Percentiles rank a stretch among this genome's conserved stretches.
phyloP scores from a whole-genome alignment of 495 filamentous ascomycete species.

The Aspergillus homomorphus region DNA sequence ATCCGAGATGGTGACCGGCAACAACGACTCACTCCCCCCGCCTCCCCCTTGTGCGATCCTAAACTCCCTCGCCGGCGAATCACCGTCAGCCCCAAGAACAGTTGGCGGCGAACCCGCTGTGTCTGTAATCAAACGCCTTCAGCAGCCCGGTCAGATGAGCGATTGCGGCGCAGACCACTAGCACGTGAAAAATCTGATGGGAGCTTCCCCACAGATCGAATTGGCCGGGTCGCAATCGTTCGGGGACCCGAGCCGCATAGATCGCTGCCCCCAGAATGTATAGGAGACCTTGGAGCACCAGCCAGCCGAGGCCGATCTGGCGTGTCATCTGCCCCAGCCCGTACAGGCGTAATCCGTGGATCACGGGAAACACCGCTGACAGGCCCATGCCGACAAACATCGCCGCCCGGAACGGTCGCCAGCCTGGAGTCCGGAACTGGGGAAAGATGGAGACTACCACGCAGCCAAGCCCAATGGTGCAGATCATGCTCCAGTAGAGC shows the following conservation, averaged over 20 bases:
- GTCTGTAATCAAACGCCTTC: slow-evolving; percentile 55
- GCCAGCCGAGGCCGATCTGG: slow-evolving; percentile 79
- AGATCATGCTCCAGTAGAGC: slow-evolving; percentile 78
- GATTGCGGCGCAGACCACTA: slow-evolving; percentile 58
- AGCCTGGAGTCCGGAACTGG: slow-evolving; percentile 74
- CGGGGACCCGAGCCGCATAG: slow-evolving; percentile 64
- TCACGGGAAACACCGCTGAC: slow-evolving; percentile 75
- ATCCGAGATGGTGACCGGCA: slow-evolving; percentile 14
- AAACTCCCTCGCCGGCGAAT: slow-evolving; percentile 8
- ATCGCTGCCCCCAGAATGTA: slow-evolving; percentile 85
- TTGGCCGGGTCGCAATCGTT: slow-evolving; percentile 45
- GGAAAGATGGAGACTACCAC: slow-evolving; percentile 71
- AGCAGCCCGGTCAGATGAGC: slow-evolving; percentile 57
- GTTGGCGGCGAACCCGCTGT: slow-evolving; percentile 41
- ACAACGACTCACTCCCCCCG: slow-evolving; percentile 10
- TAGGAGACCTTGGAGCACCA: slow-evolving; percentile 72
- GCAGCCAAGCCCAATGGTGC: slow-evolving; percentile 69
- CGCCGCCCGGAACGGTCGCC: slow-evolving; percentile 78
- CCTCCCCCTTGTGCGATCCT: slow-evolving; percentile 23
- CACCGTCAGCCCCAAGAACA: slow-evolving; percentile 25
- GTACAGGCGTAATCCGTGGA: slow-evolving; percentile 68
- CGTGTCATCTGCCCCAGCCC: slow-evolving; percentile 55
- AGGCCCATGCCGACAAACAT: slow-evolving; percentile 92
- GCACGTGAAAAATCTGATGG: slow-evolving; percentile 64
- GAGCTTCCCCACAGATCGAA: slow-evolving; percentile 62